A percentile compares a stretch with the other conserved stretches of the same genome.
These are phyloP conservation scores for Phytopythium mirpurense DNA, from an alignment of 352 stramenopile genomes.

Conservation along the genomic window DNA sequence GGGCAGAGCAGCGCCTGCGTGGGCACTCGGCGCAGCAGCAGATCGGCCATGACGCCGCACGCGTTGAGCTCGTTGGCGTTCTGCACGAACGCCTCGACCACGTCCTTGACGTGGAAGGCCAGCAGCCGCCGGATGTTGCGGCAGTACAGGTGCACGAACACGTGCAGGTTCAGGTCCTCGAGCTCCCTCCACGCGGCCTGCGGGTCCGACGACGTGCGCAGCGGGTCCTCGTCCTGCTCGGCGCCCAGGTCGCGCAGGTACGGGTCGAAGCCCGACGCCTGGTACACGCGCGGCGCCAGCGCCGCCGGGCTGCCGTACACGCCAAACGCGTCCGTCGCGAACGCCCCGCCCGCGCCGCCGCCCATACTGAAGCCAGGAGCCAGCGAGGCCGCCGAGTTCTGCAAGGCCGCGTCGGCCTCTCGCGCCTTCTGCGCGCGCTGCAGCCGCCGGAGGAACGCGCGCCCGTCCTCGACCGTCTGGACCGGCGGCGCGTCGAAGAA, in stretches of 20 bases:
- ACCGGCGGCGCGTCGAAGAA: constrained; percentile 69
- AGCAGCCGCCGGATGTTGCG: constrained; percentile 77
- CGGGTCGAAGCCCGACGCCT: constrained; percentile 78
- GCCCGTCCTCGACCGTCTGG: constrained; percentile 67
- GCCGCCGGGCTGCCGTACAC: constrained; percentile 60
- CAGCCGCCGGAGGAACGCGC: constrained; percentile 62
- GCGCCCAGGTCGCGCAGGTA: constrained; percentile 49
- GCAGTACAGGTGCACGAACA: constrained; percentile 87
- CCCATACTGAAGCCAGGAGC: constrained; percentile 36
- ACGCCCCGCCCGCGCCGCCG: constrained; percentile 18
- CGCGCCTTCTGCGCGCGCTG: constrained; percentile 47
- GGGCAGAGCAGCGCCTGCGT: constrained; percentile 74
- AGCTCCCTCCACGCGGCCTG: constrained; percentile 73
- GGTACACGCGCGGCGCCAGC: constrained; percentile 73
- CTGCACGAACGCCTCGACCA: constrained; percentile 75
- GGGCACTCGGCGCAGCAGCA: constrained; percentile 63
- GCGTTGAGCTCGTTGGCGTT: constrained; percentile 79
- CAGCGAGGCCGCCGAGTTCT: constrained; percentile 16
- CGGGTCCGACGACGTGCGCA: constrained; percentile 67
- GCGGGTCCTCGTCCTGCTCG: constrained; percentile 63
- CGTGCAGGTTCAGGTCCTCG: constrained; percentile 67
- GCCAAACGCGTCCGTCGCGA: constrained; percentile 51
- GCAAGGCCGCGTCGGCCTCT: constrained; percentile 46
- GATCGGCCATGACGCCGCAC: constrained; percentile 72
- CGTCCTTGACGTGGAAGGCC: constrained; percentile 80